Base-by-base conservation (phyloP, 192 early-diverging fungal species). In the Coemansia javaensis region DNA sequence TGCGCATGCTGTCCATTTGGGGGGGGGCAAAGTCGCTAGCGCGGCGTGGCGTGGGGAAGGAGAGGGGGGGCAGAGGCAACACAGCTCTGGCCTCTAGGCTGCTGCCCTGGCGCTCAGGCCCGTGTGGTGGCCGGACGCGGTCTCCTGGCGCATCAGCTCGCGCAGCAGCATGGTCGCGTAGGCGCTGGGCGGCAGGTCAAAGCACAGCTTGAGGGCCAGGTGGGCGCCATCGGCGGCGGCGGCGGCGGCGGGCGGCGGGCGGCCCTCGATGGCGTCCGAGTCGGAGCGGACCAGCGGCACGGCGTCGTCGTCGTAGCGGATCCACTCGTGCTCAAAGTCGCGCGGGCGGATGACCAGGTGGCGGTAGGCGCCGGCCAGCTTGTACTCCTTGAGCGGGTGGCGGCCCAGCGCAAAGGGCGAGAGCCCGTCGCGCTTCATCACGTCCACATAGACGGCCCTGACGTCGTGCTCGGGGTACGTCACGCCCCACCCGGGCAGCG, bases 111-210 rank as follows among this genome's bases (percentile, higher is more conserved):
- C 32, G 44, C 75, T 77, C 31, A 73, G 38, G 31, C 39, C 47
- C 9, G 55, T 39, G 64, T 87, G 82, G 49, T 72, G 69, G 2
- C 60, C 72, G 2, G 80, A 47, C 7, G 81, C 77, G 9, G 86
- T 85, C 30, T 83, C 79, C 38, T 76, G 51, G 33, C 82, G 79
- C 60, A 85, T 85, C 17, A 96, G 66, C 63, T 99, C 97, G 15
- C 94, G 79, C 45, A 99, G 65, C n/a, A 86, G 83, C 93, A 99
- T 97, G 0, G 97, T 99, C 2, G 97, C 97, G 62, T 99, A 99
- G 27, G 87, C 81, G 32, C 89, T 91, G 2, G 89, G 78, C 23
- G 63, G 68, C 40, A 99, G 73, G 15, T 86, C 88, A 50, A 99
- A 82, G 24, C 82, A 72, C 13, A 93, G 57, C 33, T 85, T 70